Base-by-base conservation (phyloP, 805 yeast species). In the Ogataea ganodermae region DNA sequence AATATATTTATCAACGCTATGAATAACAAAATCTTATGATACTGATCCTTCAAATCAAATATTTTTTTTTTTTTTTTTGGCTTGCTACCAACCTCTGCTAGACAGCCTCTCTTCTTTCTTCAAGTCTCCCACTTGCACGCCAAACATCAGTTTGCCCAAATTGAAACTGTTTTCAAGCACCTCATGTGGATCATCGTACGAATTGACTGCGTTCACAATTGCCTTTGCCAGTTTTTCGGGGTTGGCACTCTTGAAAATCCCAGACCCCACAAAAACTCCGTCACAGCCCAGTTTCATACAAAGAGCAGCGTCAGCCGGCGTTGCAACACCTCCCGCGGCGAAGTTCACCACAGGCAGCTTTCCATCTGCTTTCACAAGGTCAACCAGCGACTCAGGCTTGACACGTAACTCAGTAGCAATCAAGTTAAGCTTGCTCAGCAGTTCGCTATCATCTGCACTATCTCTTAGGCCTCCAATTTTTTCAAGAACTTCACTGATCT, bases 271-370 rank as follows among this genome's bases (percentile, higher is more conserved):
- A 58, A 84, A 84, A 24, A 84, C 86, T 51, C 89, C 89, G 61
- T 84, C 89, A 59, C 86, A 81, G n/a, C 89, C 89, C 51, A 83
- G 68, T 61, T 83, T 85, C 89, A 87, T 86, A 66, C 88, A 81
- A 53, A 87, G 69, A 17, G 94, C 94, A 21, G 95, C 95, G 66
- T 86, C 95, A 7, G 91, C 83, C 27, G 95, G 95, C 10, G 95
- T 84, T 8, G 95, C 94, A 43, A 86, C 84, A 49, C 95, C 95
- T 35, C 95, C 95, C 23, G 94, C 94, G 33, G 94, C 92, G 62
- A 86, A 86, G 70, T 85, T 86, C 46, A 87, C 94, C 36, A 86
- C 95, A 1, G 91, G 91, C 51, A 86, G 74, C 59, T 80, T 79
- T 26, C 88, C 88, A 8, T 69, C 65, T 52, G 72, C 70, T 36